These are phyloP conservation scores for Rhizopogon rudus DNA, from an alignment of 768 basidiomycete species.

Conservation along the genomic window DNA sequence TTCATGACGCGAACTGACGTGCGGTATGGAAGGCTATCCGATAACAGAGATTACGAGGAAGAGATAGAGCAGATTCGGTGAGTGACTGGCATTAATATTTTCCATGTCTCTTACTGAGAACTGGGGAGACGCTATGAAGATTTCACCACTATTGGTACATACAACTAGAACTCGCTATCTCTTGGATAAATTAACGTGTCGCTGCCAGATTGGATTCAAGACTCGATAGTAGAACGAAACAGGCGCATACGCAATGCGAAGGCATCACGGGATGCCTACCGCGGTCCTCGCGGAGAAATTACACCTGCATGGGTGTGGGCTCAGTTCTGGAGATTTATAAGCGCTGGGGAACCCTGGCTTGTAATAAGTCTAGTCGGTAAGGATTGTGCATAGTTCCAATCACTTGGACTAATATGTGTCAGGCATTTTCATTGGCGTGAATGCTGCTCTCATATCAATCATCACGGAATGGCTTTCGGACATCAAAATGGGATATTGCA, in stretches of 20 bases:
- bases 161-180: conserved; percentile 5
- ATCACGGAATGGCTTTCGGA: conserved; percentile 97
- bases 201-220: conserved; percentile 89
- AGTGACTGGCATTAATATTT: conserved; percentile 6
- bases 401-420: background rate
- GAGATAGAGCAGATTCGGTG: conserved; percentile 67
- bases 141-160: conserved; percentile 88
- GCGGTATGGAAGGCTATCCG: conserved; percentile 19
- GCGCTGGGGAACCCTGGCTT: conserved; percentile 87
- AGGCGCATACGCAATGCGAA: conserved; percentile 60
- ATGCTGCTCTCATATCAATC: conserved; percentile 94
- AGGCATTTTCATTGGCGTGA: conserved; percentile 91
- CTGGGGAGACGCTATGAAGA: conserved; percentile 81
- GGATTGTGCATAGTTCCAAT: conserved; percentile 18
- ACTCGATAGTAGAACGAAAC: conserved; percentile 85
- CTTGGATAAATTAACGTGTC: conserved; percentile 10
- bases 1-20: conserved; percentile 18
- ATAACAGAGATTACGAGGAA: conserved; percentile 48
- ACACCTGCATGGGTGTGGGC: conserved; percentile 58
- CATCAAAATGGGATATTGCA: conserved; percentile 96
- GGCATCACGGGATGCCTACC: conserved; percentile 35
- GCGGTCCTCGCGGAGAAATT: conserved; percentile 45
- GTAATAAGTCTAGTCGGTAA: conserved; percentile 85
- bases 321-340: conserved; percentile 51
- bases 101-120: conserved; percentile 9